These are phyloP conservation scores for Catunica adiposa DNA, from an alignment of 2,329 filamentous ascomycete genomes.

Conservation along the genomic window DNA sequence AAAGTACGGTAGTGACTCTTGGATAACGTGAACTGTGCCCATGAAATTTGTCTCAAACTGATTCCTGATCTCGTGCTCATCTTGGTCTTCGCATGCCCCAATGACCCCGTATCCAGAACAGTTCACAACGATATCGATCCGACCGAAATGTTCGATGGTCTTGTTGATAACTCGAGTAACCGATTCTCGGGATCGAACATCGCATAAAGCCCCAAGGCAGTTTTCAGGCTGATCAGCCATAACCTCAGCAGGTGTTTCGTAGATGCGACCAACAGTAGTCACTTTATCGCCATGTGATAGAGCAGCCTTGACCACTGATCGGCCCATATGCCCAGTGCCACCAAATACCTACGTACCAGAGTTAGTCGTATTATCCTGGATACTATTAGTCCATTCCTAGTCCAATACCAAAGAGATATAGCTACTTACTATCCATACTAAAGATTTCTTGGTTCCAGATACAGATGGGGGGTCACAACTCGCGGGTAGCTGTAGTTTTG, in stretches of 20 bases:
- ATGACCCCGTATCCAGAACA: slow-evolving; percentile 93
- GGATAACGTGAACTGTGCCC: slow-evolving; percentile 85
- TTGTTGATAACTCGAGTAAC: slow-evolving; percentile 55
- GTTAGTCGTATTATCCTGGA: too few species aligned
- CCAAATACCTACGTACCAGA: slow-evolving; percentile 65
- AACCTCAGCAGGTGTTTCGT: slow-evolving; percentile 55
- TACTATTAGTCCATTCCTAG: background rate
- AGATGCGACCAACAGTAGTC: slow-evolving; percentile 66
- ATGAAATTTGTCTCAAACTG: slow-evolving; percentile 98
- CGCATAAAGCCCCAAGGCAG: slow-evolving; percentile 70
- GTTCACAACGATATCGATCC: slow-evolving; percentile 79
- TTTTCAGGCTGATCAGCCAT: slow-evolving; percentile 58
- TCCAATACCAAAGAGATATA: background rate
- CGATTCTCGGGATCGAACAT: slow-evolving; percentile 68
- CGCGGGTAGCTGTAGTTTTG: slow-evolving; percentile 48
- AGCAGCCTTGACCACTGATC: slow-evolving; percentile 70
- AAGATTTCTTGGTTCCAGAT: slow-evolving; percentile 51
- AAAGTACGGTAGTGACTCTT: slow-evolving; percentile 75
- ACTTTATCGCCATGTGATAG: slow-evolving; percentile 70
- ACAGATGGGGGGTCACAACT: slow-evolving; percentile 74
- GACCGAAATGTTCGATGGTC: slow-evolving; percentile 58
- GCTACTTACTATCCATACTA: slow-evolving; percentile 81
- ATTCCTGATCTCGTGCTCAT: slow-evolving; percentile 83
- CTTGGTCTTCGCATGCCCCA: slow-evolving; percentile 89
- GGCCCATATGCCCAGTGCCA: slow-evolving; percentile 91